Evolutionary conservation across 306 rosid genomes (phyloP), one percentile per base, ranked within the genome.

Genomic region (Citrullus mucosospermus): DNA sequence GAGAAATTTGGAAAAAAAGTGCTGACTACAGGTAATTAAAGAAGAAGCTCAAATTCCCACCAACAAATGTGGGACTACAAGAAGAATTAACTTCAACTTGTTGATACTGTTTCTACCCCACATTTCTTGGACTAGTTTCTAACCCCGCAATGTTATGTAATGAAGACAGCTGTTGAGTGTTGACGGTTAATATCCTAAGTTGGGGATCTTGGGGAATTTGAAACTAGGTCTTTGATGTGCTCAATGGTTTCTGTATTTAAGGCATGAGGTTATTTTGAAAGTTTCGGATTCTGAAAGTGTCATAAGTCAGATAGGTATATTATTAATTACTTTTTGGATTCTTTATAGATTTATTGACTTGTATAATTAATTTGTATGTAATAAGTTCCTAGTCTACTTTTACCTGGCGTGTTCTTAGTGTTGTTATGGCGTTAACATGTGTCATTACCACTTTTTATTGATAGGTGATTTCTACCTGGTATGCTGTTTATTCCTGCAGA

Each of bases 401-500:
- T 71, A 6, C 17, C 17, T 12, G 60, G 16, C 16, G 62, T 53
- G 46, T 73, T 73, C 78, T 30, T 17, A 30, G 17, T 51, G 28
- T 53, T 17, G 46, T 16, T 25, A 25, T 73, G 46, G 61, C 46
- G 36, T 22, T 74, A 28, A 53, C 62, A 16, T 32, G 41, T 53
- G 16, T 6, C 44, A 16, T 74, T 74, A 48, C 46, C 53, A 32
- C 78, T 34, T 74, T 51, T 73, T 51, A 16, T 51, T 73, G 46
- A 50, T 74, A 16, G 78, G 78, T 34, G 78, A 53, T 74, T 72
- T 17, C 54, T 56, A 50, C 51, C 59, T 73, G 58, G 75, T 53
- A 61, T 80, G 58, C 79, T 18, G 56, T 81, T 2, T 77, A 22
- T 77, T 54, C 74, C 43, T 80, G 38, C 76, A 75, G 39, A 30